These are phyloP conservation scores for Metschnikowia orientalis DNA, from an alignment of 805 yeast genomes.

Conservation along the genomic window DNA sequence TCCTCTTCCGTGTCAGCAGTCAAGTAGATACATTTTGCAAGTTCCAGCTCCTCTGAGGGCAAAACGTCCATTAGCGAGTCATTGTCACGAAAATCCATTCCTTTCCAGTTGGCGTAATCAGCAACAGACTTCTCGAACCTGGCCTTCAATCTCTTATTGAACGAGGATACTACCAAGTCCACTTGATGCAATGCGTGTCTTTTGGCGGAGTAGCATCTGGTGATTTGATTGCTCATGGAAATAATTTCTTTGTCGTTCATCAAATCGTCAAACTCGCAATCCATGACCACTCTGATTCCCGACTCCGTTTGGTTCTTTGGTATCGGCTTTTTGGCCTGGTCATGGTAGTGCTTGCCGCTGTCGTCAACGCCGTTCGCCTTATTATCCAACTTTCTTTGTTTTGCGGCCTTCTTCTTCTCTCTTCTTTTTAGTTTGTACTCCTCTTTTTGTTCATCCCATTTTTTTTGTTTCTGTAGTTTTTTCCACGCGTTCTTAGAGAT, in stretches of 20 bases:
- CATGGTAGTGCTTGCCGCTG: constrained; percentile 21
- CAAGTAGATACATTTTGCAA: constrained; percentile 54
- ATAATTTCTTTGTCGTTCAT: constrained; percentile 72
- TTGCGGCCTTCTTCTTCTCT: constrained; percentile 43
- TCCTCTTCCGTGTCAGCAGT: constrained; percentile 83
- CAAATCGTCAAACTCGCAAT: constrained; percentile 85
- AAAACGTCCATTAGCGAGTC: constrained; percentile 27
- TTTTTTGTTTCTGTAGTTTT: constrained; percentile 52
- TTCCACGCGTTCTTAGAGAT: constrained; percentile 87
- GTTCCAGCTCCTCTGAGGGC: constrained; percentile 27
- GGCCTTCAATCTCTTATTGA: constrained; percentile 58
- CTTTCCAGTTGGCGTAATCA: constrained; percentile 65
- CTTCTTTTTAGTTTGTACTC: constrained; percentile 52
- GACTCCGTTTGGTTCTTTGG: constrained; percentile 44
- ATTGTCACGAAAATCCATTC: constrained; percentile 46
- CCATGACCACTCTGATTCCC: constrained; percentile 61
- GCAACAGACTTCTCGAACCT: constrained; percentile 63
- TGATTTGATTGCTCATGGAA: constrained; percentile 74
- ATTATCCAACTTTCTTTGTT: constrained; percentile 29
- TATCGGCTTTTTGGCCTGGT: constrained; percentile 26
- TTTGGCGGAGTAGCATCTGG: constrained; percentile 77
- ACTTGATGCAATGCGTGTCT: constrained; percentile 56
- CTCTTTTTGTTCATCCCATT: constrained; percentile 62
- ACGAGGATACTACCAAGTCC: constrained; percentile 56
- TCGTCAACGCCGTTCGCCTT: constrained; percentile 9